Base-by-base conservation (phyloP, 352 stramenopile genomes). In the Globisporangium barbulae region DNA sequence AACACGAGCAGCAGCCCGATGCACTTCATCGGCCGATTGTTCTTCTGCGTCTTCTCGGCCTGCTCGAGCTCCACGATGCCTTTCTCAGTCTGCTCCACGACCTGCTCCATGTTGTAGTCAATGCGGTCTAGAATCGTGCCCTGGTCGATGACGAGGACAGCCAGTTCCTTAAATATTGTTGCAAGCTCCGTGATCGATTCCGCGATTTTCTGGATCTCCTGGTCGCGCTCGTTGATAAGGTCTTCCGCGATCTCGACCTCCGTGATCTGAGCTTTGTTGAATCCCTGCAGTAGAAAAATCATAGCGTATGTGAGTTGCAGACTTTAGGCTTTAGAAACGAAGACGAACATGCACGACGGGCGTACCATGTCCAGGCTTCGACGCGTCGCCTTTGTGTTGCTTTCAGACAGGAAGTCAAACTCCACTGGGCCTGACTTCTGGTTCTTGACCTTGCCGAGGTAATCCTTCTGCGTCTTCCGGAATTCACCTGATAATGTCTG, bases 41-140 rank as follows among this genome's bases (percentile, higher is more conserved):
- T 98, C 75, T 99, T 99, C 82, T 99, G 97, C 66, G 96, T 97
- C 71, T 98, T 91, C 72, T 99, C 98, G n/a, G 98, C 98, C 68
- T 98, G 98, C 70, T 99, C 97, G 37, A 99, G 81, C 78, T 99
- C 96, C 58, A 98, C 83, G 53, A 99, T 94, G 50, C 98, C 98
- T 63, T 98, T 97, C 70, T 99, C 97, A 6, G 97, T 99, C 76
- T 99, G 96, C 82, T 99, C 97, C 31, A 99, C 97, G 41, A 99
- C 97, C 60, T 99, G 94, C 74, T 99, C 98, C 97, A 99, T 99
- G 77, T 99, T 99, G 83, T 99, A 99, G 82, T 99, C 98, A 76
- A 99, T 99, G 35, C 98, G 93, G 83, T 99, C 98, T 19, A 99
- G 83, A 63, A 99, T 99, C 25, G 98, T 99, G 61, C 98, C 98